Evolutionary conservation across 1,139 yeast species (phyloP).

Genomic region (Taphrina sp.): DNA sequence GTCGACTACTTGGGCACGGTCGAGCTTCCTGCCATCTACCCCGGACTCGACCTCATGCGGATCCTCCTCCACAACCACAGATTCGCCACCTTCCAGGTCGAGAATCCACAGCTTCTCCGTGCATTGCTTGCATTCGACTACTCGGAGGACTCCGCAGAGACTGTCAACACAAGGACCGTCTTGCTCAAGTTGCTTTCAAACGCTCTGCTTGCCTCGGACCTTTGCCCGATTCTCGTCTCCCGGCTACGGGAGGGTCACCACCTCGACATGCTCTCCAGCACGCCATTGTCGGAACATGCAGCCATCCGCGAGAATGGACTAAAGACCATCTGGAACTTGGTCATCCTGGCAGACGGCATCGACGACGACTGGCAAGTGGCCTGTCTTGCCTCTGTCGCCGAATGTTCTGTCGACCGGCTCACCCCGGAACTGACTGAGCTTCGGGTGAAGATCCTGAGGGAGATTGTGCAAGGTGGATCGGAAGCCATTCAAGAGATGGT

Average conservation of each 20-base stretch:
- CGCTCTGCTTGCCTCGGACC: background rate
- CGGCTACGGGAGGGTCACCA: background rate
- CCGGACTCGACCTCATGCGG: slow-evolving; percentile 24
- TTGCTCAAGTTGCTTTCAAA: slow-evolving; percentile 16
- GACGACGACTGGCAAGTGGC: slow-evolving; percentile 23
- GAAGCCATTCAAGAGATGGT: slow-evolving; percentile 23
- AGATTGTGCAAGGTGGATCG: slow-evolving; percentile 5
- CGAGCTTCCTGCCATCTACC: background rate
- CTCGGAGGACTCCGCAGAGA: background rate
- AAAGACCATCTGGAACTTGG: slow-evolving; percentile 18
- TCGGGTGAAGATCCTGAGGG: background rate
- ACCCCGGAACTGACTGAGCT: background rate
- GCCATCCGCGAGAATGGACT: slow-evolving; percentile 10
- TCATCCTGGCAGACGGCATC: slow-evolving; percentile 12
- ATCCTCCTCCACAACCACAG: background rate
- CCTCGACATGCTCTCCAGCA: slow-evolving; percentile 3
- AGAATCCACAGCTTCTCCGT: background rate
- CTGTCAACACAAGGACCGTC: background rate
- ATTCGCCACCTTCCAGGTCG: background rate
- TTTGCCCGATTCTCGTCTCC: background rate
- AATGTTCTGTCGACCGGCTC: background rate
- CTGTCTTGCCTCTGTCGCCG: slow-evolving; percentile 22
- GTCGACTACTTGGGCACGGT: slow-evolving; percentile 4
- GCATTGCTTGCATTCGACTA: background rate
- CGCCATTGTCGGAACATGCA: background rate